phyloP scores from a whole-genome alignment of 164 flowering plant genomes.

The Euptelea pleiosperma region DNA sequence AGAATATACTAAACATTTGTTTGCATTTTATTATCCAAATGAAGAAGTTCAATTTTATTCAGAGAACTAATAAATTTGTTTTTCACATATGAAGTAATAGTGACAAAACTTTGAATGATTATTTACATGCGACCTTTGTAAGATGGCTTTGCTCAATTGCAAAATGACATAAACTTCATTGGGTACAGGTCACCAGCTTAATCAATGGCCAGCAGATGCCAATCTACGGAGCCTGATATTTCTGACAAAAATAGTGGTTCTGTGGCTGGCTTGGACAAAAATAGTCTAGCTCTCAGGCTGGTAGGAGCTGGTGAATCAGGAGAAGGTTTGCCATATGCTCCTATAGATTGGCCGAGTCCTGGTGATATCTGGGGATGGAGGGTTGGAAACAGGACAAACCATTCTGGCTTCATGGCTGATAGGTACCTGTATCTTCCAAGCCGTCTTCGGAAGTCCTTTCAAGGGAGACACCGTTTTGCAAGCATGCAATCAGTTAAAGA shows the following conservation, averaged over 20 bases:
- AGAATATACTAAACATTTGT: no score
- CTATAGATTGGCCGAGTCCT: conserved; percentile 63
- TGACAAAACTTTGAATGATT: no score
- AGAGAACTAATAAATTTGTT: no score
- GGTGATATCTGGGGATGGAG: conserved; percentile 87
- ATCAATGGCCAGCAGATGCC: conserved; percentile 4
- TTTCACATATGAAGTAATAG: no score
- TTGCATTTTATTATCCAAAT: no score
- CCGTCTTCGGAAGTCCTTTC: conserved; percentile 17
- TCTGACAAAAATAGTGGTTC: conserved; percentile 25
- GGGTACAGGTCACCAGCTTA: conserved; percentile 1
- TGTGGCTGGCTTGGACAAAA: conserved; percentile 15
- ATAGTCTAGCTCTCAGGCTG: conserved; percentile 28
- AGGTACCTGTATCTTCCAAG: conserved; percentile 60
- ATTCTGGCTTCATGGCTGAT: conserved; percentile 48
- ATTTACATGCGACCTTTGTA: no score
- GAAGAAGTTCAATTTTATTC: no score
- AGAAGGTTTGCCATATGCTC: conserved; percentile 87
- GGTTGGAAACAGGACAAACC: conserved; percentile 54
- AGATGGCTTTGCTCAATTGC: no score
- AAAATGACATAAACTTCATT: no score
- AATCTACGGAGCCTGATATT: conserved; percentile 38
- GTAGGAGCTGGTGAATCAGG: conserved; percentile 47
- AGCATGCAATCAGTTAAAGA: conserved; percentile 58
- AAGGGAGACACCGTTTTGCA: conserved; percentile 29